A percentile compares a stretch with the other conserved stretches of the same genome.
Evolutionary conservation across 192 early-diverging fungal genomes (phyloP).

Genomic region (Backusella morwellensis): DNA sequence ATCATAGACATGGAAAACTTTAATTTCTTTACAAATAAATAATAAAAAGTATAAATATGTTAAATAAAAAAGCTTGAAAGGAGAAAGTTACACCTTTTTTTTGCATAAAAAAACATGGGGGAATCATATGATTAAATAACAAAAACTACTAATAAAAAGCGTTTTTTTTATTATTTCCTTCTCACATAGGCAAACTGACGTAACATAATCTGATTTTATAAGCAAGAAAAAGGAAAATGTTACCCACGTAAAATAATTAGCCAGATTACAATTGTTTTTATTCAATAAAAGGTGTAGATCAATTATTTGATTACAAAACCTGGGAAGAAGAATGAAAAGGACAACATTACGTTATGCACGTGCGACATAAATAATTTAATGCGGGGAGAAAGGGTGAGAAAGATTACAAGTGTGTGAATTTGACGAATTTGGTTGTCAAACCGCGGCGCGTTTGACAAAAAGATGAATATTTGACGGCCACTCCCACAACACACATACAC

Average conservation of each 20-base stretch:
- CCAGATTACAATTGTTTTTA: background rate
- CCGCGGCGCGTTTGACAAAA: slow-evolving; percentile 11
- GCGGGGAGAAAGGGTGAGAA: background rate
- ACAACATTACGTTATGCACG: background rate
- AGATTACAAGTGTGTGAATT: slow-evolving; percentile 12
- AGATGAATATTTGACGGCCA: background rate
- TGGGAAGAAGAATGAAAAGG: background rate
- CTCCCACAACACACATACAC: background rate
- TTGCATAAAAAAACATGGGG: slow-evolving; percentile 1
- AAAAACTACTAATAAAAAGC: background rate
- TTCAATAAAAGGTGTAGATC: background rate
- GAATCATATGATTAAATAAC: background rate
- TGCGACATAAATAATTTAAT: slow-evolving; percentile 1
- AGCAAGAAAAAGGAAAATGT: background rate
- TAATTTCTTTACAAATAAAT: background rate
- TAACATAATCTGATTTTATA: background rate
- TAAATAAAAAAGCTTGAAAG: background rate
- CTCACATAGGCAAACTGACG: background rate
- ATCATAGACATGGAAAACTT: background rate
- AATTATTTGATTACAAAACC: background rate
- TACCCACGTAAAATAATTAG: background rate
- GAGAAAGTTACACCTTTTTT: background rate
- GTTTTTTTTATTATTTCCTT: background rate
- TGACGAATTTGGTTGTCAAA: slow-evolving; percentile 9
- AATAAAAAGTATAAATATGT: background rate